Conservation (phyloP, 2,329 filamentous ascomycete species). For the Pestalotiopsis sp. region DNA sequence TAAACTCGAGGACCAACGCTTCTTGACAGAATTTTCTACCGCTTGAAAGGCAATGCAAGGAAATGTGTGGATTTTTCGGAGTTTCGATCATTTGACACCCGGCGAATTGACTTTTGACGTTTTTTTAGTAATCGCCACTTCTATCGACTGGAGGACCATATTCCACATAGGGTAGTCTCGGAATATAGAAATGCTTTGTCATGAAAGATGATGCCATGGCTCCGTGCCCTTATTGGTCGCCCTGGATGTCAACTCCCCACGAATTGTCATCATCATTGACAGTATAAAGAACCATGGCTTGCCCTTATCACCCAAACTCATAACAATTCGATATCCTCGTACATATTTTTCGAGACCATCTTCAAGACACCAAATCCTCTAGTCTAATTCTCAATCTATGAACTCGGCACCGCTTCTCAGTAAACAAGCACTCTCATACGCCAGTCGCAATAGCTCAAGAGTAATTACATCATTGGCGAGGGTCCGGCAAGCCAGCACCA, state of each 20-base stretch:
- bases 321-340: background rate
- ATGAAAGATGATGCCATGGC: slow-evolving; percentile 3
- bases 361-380: background rate
- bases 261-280: background rate
- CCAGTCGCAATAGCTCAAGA: background rate
- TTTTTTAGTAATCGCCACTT: background rate
- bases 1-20: background rate
- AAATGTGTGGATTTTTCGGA: background rate
- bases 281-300: background rate
- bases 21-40: background rate
- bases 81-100: background rate
- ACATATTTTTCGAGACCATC: background rate
- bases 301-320: background rate
- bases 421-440: background rate
- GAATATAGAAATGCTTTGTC: slow-evolving; percentile 2
- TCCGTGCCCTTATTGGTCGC: slow-evolving; percentile 5
- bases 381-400: background rate
- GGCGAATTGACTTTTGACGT: background rate
- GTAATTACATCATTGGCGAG: slow-evolving; percentile 2
- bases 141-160: background rate
- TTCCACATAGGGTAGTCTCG: background rate
- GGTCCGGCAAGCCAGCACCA: slow-evolving; percentile 30
- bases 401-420: background rate
- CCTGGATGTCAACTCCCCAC: background rate
- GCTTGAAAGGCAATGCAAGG: background rate